Evolutionary conservation across 495 filamentous ascomycete species (phyloP).

Genomic region (Physcia stellaris): DNA sequence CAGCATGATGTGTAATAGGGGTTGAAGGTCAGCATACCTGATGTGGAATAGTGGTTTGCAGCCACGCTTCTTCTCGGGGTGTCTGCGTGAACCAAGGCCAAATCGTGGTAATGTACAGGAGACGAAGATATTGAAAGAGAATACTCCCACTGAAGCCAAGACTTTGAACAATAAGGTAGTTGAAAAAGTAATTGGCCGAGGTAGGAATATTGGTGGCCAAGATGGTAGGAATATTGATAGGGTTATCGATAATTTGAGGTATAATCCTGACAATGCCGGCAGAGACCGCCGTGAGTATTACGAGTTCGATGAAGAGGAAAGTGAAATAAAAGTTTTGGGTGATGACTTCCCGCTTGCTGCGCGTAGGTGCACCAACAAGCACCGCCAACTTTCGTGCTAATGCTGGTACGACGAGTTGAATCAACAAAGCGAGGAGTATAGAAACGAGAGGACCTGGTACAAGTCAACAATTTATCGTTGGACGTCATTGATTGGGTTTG

Average conservation of each 20-base stretch:
- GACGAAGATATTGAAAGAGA: slow-evolving; percentile 64
- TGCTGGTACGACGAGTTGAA: slow-evolving; percentile 71
- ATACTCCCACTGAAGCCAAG: slow-evolving; percentile 81
- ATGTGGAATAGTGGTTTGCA: slow-evolving; percentile 18
- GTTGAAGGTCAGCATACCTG: slow-evolving; percentile 5
- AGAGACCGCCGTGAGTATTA: slow-evolving; percentile 80
- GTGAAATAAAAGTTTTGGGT: slow-evolving; percentile 90
- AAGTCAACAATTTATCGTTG: slow-evolving; percentile 4
- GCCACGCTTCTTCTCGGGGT: slow-evolving; percentile 16
- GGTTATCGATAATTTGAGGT: slow-evolving; percentile 17
- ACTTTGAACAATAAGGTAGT: slow-evolving; percentile 91
- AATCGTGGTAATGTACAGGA: slow-evolving; percentile 76
- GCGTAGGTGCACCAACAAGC: slow-evolving; percentile 71
- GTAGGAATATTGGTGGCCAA: slow-evolving; percentile 72
- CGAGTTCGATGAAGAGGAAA: slow-evolving; percentile 94
- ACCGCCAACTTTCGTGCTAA: slow-evolving; percentile 59
- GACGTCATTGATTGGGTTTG: neutral
- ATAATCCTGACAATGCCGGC: slow-evolving; percentile 60
- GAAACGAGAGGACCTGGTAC: slow-evolving; percentile 11
- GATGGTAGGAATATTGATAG: slow-evolving; percentile 41
- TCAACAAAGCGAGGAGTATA: slow-evolving; percentile 31
- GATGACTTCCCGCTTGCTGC: slow-evolving; percentile 60
- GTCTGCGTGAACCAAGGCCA: slow-evolving; percentile 82
- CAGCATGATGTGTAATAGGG: neutral
- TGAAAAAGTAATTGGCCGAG: slow-evolving; percentile 94